Evolutionary conservation across 139 green algal genomes (phyloP).

Genomic region (Eudorina sp.): DNA sequence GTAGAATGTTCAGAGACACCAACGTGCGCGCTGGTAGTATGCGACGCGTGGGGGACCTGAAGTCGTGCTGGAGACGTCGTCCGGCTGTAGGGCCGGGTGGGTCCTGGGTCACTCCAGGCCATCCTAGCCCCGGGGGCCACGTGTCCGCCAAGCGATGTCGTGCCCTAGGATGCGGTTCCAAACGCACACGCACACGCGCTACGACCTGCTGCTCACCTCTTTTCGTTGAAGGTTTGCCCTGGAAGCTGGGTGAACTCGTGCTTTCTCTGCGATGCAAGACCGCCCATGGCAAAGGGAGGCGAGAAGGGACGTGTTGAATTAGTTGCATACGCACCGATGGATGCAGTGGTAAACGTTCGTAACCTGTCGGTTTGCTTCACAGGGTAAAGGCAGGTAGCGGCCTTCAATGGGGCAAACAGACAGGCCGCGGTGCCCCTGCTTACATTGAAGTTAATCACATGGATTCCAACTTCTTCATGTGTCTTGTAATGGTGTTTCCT

Average conservation of each 20-base stretch:
- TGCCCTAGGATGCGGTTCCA: background rate
- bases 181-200: background rate
- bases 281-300: background rate
- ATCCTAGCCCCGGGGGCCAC: no score
- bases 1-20: background rate
- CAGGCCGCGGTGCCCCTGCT: background rate
- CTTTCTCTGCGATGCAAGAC: slow-evolving; percentile 6
- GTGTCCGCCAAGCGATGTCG: background rate
- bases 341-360: no score
- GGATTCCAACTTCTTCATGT: slow-evolving; percentile 15
- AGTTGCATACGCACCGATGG: background rate
- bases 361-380: no score
- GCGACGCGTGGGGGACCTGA: background rate
- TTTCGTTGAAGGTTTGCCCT: slow-evolving; percentile 29
- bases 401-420: background rate
- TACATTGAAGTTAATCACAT: background rate
- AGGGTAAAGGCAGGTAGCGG: background rate
- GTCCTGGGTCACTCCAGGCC: no score
- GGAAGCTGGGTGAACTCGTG: slow-evolving; percentile 24
- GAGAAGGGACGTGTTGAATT: background rate
- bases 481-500: slow-evolving; percentile 30
- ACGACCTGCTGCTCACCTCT: slow-evolving; percentile 2
- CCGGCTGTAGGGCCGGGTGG: background rate
- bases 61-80: no score
- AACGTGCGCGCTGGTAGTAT: background rate